A percentile compares a stretch with the other conserved stretches of the same genome.
Evolutionary conservation across 768 basidiomycete species (phyloP).

Genomic region (Lactarius pseudohatsudake): DNA sequence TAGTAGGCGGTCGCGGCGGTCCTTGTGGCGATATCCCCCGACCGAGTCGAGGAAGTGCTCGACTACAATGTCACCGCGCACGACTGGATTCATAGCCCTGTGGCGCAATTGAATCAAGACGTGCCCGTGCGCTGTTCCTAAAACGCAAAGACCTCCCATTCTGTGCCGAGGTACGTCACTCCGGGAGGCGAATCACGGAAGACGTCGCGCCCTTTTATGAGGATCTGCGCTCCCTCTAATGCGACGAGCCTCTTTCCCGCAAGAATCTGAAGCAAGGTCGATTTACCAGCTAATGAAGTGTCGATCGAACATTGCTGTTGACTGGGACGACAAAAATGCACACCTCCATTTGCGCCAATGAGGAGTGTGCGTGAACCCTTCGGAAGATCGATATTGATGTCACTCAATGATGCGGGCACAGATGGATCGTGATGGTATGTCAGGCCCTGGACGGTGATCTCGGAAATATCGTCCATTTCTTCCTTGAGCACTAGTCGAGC

Average conservation of each 20-base stretch:
- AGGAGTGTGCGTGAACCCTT: conserved; percentile 81
- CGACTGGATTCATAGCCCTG: conserved; percentile 97
- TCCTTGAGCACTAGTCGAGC: not conserved
- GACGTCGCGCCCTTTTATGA: conserved; percentile 80
- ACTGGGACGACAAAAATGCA: conserved; percentile 29
- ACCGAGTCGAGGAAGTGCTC: conserved; percentile 96
- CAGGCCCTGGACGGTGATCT: conserved; percentile 45
- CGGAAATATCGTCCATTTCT: conserved; percentile 8
- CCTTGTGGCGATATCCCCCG: conserved; percentile 92
- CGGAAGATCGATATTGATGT: conserved; percentile 66
- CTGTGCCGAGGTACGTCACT: conserved; percentile 88
- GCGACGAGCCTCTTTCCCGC: conserved; percentile 86
- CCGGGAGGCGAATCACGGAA: conserved; percentile 84
- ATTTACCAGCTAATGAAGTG: conserved; percentile 72
- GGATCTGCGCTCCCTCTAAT: conserved; percentile 50
- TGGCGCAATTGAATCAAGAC: conserved; percentile 12
- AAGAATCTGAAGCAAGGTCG: conserved; percentile 90
- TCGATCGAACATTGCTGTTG: not conserved
- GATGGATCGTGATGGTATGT: conserved; percentile 55
- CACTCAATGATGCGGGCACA: conserved; percentile 53
- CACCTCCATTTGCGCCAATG: conserved; percentile 93
- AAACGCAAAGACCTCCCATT: conserved; percentile 60
- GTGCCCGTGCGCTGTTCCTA: not conserved
- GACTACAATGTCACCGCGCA: conserved; percentile 88
- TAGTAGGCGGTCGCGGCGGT: conserved; percentile 78